Evolutionary conservation across 495 filamentous ascomycete species (phyloP), one percentile per base, ranked within the genome.

Genomic region (Xylaria cubensis): DNA sequence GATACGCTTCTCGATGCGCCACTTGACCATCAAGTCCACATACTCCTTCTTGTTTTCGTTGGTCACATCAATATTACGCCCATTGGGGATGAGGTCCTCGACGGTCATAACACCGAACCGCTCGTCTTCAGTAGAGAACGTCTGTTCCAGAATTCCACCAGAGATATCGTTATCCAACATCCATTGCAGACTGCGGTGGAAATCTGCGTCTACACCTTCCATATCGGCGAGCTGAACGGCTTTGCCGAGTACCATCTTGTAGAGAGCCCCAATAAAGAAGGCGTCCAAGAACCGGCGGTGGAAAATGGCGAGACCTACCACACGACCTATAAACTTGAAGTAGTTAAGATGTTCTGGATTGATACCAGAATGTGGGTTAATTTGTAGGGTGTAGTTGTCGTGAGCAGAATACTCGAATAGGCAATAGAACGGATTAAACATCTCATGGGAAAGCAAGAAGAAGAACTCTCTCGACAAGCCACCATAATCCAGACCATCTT

Each of bases 371-470:
- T 99, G 96, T 70, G 96, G 96, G 84, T 99, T 99, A 86, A 99
- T 99, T 84, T 99, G 96, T 70, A 99, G 91, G 67, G 96, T 99
- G 85, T 99, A 99, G 85, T 99, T 99, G 89, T 99, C 96, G 85
- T 99, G 96, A 39, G 96, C 96, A 73, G 96, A 98, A 81, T 99
- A 99, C 84, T 99, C 96, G 86, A 99, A 99, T 58, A 99, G 88
- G 83, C 96, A 99, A 85, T 99, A 99, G 85, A 99, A 99, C 67
- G 96, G 96, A 82, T 99, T 99, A 84, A 99, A 99, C 96, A 99
- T 99, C 86, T 99, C 96, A 83, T 99, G 96, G n/a, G 96, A 98
- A 51, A 99, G 89, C 69, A 99, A 87, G 90, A 98, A 99, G 88
- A 99, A 99, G 86, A 98, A 99, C 83, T 99, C 96, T 88, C 96